phyloP scores from a whole-genome alignment of 495 filamentous ascomycete genomes.

The Aspergillus conjunctus region DNA sequence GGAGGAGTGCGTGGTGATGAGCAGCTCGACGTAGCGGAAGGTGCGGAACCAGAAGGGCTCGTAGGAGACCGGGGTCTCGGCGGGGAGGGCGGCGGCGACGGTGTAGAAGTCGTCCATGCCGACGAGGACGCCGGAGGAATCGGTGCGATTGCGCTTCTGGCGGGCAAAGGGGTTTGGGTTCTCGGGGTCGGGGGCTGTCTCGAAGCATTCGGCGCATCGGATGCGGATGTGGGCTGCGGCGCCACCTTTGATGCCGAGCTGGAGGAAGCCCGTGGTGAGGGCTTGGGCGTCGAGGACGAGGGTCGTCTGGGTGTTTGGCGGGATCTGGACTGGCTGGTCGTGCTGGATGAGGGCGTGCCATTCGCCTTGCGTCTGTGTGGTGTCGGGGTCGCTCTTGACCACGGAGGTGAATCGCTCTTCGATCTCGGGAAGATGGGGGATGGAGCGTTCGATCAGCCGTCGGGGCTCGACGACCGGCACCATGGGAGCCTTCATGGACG shows the following conservation, averaged over 20 bases:
- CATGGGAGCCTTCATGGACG: constrained; percentile 27
- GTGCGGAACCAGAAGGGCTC: constrained; percentile 35
- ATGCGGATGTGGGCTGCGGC: constrained; percentile 20
- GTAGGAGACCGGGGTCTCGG: constrained; percentile 12
- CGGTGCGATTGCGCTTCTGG: constrained; percentile 21
- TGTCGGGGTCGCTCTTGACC: constrained; percentile 9
- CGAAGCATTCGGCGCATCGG: constrained; percentile 31
- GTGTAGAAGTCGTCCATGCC: constrained; percentile 30
- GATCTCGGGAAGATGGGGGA: constrained; percentile 26
- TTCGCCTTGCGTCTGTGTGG: not conserved
- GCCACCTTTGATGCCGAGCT: constrained; percentile 22
- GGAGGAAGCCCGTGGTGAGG: constrained; percentile 28
- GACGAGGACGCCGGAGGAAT: constrained; percentile 23
- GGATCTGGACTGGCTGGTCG: constrained; percentile 16
- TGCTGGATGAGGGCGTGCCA: constrained; percentile 1
- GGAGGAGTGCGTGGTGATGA: constrained; percentile 15
- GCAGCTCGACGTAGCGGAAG: constrained; percentile 31
- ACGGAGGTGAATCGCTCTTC: constrained; percentile 17
- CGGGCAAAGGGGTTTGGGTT: constrained; percentile 26
- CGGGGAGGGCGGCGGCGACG: constrained; percentile 9
- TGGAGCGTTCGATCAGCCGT: constrained; percentile 23
- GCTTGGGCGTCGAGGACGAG: constrained; percentile 23
- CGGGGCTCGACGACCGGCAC: constrained; percentile 29
- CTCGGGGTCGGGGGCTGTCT: constrained; percentile 25
- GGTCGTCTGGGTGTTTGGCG: constrained; percentile 12